Base-by-base conservation (phyloP, 768 basidiomycete genomes). In the Auriscalpium orientale region DNA sequence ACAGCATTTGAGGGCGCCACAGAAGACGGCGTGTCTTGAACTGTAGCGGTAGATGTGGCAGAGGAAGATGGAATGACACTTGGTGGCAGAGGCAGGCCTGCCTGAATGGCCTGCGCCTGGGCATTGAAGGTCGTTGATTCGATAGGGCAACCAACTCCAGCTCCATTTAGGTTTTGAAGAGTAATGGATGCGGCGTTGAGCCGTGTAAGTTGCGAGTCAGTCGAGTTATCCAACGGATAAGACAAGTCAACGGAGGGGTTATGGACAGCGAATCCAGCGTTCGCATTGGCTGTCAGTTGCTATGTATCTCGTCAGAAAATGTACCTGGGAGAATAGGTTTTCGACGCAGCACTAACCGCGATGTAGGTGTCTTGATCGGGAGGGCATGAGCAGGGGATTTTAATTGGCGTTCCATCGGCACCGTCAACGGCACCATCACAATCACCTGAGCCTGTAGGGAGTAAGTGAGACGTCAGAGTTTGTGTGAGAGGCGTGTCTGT, bases 101-200 rank as follows among this genome's bases (percentile, higher is more conserved):
- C 57, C 1, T 54, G 52, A 34, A 65, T 54, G 4, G 67, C 64
- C 20, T 61, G 51, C 13, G 49, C 55, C 56, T 66, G 67, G 8
- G 65, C 79, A 21, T 72, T 61, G 63, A 85, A 81, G 4, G 84
- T 87, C 0, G 87, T 86, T 9, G 83, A 75, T 1, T 76, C 78
- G 33, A 79, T 74, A 3, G 86, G 85, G 65, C 85, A 88, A 7
- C 85, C 87, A 4, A 73, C 67, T 45, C 86, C 88, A 0, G 84
- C 73, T 1, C 85, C 87, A 54, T 77, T 72, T 44, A 89, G 67
- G 68, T 89, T 90, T 71, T 89, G 87, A 18, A 89, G 72, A 0
- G 87, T 86, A 22, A 85, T 77, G 3, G 80, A 62, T 2, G 82
- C 75, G 34, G 84, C 78, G 53, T 79, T 74, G 54, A 90, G 71